Evolutionary conservation across 169 alveolate species (phyloP).

Genomic region (Blepharisma undulans): DNA sequence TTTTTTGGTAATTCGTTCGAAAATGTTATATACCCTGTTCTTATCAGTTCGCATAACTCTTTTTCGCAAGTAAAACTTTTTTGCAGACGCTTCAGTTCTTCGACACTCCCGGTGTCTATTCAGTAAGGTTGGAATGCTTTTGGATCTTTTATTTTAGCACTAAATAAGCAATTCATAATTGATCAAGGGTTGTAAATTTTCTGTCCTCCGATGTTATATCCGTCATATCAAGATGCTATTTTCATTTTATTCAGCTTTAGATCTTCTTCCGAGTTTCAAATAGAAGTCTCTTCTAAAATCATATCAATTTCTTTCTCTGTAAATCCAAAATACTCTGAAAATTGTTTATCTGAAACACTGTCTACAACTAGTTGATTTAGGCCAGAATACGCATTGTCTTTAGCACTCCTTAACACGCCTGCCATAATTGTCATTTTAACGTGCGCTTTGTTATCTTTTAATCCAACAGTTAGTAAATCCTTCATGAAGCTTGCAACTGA

Average conservation of each 20-base stretch:
- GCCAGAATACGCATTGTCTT: not conserved
- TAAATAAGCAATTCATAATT: not conserved
- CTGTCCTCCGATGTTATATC: not conserved
- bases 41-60: no score
- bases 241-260: not conserved
- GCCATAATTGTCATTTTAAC: not conserved
- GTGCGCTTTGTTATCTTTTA: not conserved
- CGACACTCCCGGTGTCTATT: no score
- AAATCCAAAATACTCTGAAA: not conserved
- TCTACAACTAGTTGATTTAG: not conserved
- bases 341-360: not conserved
- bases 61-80: no score
- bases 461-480: not conserved
- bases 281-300: not conserved
- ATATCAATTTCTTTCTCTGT: not conserved
- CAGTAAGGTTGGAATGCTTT: no score
- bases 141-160: no score
- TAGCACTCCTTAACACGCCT: not conserved
- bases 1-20: no score
- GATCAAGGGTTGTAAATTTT: slow-evolving; percentile 31
- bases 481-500: not conserved
- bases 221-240: not conserved
- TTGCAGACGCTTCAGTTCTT: no score
- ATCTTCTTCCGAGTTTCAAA: not conserved
- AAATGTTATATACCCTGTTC: no score